Conservation (phyloP, 139 green algal genomes). For the Diplosphaera chodatii region DNA sequence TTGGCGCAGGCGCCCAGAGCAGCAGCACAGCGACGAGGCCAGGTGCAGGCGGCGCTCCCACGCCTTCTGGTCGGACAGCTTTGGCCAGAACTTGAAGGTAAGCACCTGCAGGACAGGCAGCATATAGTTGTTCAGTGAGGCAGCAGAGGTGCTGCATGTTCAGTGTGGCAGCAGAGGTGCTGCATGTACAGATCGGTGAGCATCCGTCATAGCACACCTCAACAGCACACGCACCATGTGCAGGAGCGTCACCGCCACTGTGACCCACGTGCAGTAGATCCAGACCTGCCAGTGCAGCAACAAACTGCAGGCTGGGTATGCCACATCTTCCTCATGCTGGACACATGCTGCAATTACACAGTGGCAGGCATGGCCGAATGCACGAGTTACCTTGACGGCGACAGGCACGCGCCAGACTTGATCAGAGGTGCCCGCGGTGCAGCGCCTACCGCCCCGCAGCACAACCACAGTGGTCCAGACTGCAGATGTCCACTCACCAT, state of each 20-base stretch:
- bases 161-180: no score
- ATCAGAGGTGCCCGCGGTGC: neutral
- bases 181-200: no score
- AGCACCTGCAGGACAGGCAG: no score
- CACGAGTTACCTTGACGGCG: neutral
- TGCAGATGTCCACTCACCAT: no score
- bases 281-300: neutral
- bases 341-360: no score
- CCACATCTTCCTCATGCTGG: no score
- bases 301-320: no score
- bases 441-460: neutral
- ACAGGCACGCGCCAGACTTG: neutral
- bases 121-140: no score
- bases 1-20: neutral
- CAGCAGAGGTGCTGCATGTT: no score
- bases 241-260: neutral
- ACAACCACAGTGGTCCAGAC: neutral
- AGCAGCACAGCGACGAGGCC: neutral
- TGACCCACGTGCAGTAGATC: neutral
- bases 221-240: neutral
- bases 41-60: neutral
- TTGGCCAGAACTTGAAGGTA: neutral
- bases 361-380: no score
- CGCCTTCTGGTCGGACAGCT: neutral
- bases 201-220: no score